phyloP scores from a whole-genome alignment of 768 basidiomycete species.

The Russula olivacea region DNA sequence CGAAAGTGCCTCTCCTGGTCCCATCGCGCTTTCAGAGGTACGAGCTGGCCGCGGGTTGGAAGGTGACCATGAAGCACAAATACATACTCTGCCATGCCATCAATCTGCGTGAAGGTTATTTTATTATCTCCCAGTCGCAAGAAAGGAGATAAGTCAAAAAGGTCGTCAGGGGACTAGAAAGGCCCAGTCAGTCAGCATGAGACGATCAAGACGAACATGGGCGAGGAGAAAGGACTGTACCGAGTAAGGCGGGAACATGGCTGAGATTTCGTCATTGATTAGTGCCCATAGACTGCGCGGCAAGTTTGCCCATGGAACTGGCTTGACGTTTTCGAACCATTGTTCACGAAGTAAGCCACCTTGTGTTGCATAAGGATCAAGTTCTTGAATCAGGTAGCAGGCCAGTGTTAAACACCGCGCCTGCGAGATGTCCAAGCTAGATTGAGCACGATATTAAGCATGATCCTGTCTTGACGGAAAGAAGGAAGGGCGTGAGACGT shows the following conservation, averaged over 20 bases:
- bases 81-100: conserved; percentile 5
- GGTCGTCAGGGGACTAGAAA: conserved; percentile 7
- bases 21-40: conserved; percentile 7
- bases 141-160: conserved; percentile 15
- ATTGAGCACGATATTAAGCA: not conserved
- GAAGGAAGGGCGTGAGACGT: not conserved
- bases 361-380: conserved; percentile 8
- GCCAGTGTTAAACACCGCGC: conserved; percentile 13
- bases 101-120: conserved; percentile 9
- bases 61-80: conserved; percentile 18
- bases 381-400: conserved; percentile 11
- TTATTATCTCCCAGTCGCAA: conserved; percentile 10
- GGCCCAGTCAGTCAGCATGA: not conserved
- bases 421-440: conserved; percentile 11
- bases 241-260: conserved; percentile 9
- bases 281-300: conserved; percentile 7
- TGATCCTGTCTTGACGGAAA: not conserved
- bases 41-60: conserved; percentile 12
- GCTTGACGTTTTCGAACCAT: conserved; percentile 21
- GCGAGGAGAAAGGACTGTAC: not conserved
- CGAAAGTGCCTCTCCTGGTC: not conserved
- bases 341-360: not conserved
- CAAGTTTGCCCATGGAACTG: conserved; percentile 16
- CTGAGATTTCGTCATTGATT: not conserved
- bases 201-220: too few relatives aligned